Conservation (phyloP, 257 asterid species). For the Datura wrightii region DNA sequence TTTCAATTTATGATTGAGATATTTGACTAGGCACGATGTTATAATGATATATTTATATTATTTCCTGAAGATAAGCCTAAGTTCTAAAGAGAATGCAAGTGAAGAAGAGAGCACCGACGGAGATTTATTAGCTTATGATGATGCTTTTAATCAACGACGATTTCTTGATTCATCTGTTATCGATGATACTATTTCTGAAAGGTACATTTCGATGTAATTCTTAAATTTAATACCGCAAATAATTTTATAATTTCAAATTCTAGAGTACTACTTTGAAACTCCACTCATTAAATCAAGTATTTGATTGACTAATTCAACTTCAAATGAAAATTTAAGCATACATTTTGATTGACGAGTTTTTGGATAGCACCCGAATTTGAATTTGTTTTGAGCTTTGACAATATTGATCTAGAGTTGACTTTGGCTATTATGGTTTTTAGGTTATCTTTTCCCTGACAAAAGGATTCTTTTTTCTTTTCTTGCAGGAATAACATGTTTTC, state of each 20-base stretch:
- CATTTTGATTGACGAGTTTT: not conserved
- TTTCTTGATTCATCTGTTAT: not conserved
- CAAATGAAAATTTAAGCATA: not conserved
- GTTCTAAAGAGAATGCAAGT: constrained; percentile 2
- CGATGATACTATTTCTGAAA: not conserved
- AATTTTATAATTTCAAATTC: not conserved
- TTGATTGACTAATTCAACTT: not conserved
- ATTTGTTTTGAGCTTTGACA: not conserved
- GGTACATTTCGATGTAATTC: not conserved
- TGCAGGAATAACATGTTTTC: not conserved
- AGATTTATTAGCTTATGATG: constrained; percentile 5
- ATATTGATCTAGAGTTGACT: too few relatives aligned
- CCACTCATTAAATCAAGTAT: not conserved
- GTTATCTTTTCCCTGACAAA: not conserved
- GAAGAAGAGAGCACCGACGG: not conserved
- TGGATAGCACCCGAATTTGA: not conserved
- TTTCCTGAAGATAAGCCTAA: not conserved
- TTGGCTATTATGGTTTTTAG: not conserved
- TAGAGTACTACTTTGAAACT: not conserved
- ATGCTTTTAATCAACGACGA: not conserved
- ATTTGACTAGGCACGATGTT: not conserved
- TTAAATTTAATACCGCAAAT: not conserved
- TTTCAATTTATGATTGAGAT: not conserved
- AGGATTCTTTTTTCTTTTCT: not conserved
- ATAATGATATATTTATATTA: not conserved